A percentile compares a stretch with the other conserved stretches of the same genome.
Conservation (phyloP, 306 rosid genomes). For the Sicyos edulis region DNA sequence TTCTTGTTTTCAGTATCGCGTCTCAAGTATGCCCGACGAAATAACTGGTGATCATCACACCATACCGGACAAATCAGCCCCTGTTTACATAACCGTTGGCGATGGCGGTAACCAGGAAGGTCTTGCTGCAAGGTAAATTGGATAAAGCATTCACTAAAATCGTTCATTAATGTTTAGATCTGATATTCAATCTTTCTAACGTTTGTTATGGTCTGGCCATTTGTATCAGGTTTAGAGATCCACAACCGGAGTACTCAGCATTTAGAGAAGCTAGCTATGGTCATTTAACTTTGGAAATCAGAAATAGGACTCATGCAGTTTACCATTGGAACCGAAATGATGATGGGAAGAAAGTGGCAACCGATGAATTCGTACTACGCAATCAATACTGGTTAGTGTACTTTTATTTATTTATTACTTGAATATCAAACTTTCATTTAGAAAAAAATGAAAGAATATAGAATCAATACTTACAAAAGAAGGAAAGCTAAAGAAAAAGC, state of each 20-base stretch:
- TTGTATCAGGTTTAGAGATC: constrained; percentile 58
- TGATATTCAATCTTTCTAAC: background rate
- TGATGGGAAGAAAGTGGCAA: constrained; percentile 69
- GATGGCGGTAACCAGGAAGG: constrained; percentile 99
- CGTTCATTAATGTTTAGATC: background rate
- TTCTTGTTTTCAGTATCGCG: constrained; percentile 55
- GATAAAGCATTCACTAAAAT: constrained; percentile 10
- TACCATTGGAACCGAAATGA: constrained; percentile 99
- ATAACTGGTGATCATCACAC: constrained; percentile 56
- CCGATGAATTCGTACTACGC: constrained; percentile 58
- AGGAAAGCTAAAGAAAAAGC: background rate
- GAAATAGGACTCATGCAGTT: constrained; percentile 76
- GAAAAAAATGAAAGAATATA: background rate
- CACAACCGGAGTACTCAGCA: constrained; percentile 93
- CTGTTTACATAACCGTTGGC: constrained; percentile 90
- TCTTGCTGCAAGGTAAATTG: constrained; percentile 71
- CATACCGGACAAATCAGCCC: constrained; percentile 70
- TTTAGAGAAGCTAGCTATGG: constrained; percentile 96
- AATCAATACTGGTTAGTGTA: constrained; percentile 80
- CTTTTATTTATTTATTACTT: background rate
- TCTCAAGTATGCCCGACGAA: constrained; percentile 67
- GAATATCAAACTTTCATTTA: background rate
- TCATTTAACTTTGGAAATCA: constrained; percentile 79
- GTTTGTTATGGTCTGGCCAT: constrained; percentile 12
- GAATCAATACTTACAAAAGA: too few species aligned